Percentiles rank a stretch among this genome's conserved stretches.
These are phyloP conservation scores for Mycocentrospora acerina DNA, from an alignment of 2,329 filamentous ascomycete species.

Conservation along the genomic window DNA sequence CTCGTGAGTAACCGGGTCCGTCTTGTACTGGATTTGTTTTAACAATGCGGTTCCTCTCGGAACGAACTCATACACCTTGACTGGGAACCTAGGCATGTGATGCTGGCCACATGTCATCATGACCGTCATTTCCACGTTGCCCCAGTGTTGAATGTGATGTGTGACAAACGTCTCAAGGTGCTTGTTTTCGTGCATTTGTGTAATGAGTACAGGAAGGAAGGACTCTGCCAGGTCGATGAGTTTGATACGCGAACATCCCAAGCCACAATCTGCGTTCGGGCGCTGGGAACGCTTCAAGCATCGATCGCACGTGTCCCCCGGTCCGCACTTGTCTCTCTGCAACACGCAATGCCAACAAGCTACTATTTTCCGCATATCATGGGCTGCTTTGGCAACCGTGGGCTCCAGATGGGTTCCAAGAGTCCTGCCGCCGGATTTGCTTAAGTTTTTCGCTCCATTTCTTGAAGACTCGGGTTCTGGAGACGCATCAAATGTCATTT, in stretches of 20 bases:
- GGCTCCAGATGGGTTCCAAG: constrained; percentile 42
- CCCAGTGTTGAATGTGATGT: constrained; percentile 41
- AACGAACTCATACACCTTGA: constrained; percentile 50
- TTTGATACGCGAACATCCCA: constrained; percentile 50
- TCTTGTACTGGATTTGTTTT: constrained; percentile 46
- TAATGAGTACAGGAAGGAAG: constrained; percentile 47
- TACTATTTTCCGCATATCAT: constrained; percentile 49
- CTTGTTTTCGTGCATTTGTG: constrained; percentile 47
- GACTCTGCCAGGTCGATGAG: constrained; percentile 46
- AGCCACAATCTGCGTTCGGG: constrained; percentile 43
- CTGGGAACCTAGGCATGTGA: constrained; percentile 45
- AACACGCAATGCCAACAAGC: constrained; percentile 53
- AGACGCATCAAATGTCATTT: constrained; percentile 24
- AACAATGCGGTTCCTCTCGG: constrained; percentile 45
- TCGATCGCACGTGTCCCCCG: constrained; percentile 42
- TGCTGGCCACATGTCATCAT: constrained; percentile 46
- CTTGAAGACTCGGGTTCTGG: constrained; percentile 28
- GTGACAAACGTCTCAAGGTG: constrained; percentile 44
- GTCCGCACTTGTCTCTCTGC: constrained; percentile 50
- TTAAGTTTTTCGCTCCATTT: constrained; percentile 23
- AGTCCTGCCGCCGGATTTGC: constrained; percentile 40
- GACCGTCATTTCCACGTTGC: constrained; percentile 42
- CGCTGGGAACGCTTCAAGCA: constrained; percentile 43
- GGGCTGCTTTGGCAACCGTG: constrained; percentile 44
- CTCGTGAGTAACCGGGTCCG: constrained; percentile 38